Conservation (phyloP, 352 stramenopile genomes). For the Globisporangium uncinulatum region DNA sequence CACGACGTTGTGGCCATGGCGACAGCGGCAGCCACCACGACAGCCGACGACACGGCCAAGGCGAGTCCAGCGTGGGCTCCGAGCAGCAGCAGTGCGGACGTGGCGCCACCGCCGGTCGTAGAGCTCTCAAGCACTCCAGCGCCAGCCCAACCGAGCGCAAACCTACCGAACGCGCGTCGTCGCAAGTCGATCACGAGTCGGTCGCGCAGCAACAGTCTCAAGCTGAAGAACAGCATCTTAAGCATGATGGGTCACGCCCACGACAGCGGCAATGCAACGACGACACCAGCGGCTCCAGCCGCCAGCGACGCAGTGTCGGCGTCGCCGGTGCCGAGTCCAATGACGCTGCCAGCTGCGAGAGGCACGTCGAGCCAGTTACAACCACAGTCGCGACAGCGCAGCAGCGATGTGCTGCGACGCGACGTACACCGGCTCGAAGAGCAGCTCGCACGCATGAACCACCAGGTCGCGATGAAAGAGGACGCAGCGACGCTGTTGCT, state of each 20-base stretch:
- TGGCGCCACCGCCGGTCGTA: background rate
- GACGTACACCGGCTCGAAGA: conserved; percentile 55
- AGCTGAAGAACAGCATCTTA: conserved; percentile 47
- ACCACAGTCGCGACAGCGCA: conserved; percentile 8
- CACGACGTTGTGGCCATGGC: conserved; percentile 40
- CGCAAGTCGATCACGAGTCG: conserved; percentile 55
- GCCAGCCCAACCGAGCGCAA: conserved; percentile 11
- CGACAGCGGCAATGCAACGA: conserved; percentile 11
- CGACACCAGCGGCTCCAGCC: too few species aligned
- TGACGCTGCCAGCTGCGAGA: background rate
- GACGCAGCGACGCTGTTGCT: conserved; percentile 48
- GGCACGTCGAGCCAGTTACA: conserved; percentile 1
- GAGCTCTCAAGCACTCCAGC: conserved; percentile 7
- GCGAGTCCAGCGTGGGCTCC: background rate
- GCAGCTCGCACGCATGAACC: conserved; percentile 52
- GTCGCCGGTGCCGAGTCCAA: background rate
- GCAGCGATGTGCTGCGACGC: conserved; percentile 45
- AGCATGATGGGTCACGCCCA: conserved; percentile 54
- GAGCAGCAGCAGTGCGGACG: background rate
- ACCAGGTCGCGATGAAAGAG: conserved; percentile 63
- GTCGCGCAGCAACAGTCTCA: conserved; percentile 59
- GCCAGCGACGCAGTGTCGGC: background rate
- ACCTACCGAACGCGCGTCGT: conserved; percentile 35
- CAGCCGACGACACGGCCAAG: background rate
- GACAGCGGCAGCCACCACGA: conserved; percentile 12